Conservation (phyloP, 768 basidiomycete species). For the Suillus subalutaceus region DNA sequence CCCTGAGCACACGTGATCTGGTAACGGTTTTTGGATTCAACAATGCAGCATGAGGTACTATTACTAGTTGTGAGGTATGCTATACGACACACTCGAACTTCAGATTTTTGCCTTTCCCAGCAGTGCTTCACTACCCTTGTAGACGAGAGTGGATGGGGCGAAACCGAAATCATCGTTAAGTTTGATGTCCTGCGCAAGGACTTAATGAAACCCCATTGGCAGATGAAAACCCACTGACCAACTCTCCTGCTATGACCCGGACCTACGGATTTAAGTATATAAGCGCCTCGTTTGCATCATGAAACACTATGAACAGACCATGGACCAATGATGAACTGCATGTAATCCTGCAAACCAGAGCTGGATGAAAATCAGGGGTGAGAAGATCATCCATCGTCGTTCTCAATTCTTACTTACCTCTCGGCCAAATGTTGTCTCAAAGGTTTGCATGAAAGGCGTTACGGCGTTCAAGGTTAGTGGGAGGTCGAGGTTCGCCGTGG, state of each 20-base stretch:
- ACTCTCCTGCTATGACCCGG: slow-evolving; percentile 81
- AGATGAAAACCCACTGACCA: slow-evolving; percentile 48
- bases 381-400: background rate
- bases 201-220: slow-evolving; percentile 15
- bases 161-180: slow-evolving; percentile 81
- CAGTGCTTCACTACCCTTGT: slow-evolving; percentile 67
- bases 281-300: slow-evolving; percentile 5
- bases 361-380: slow-evolving; percentile 38
- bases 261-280: slow-evolving; percentile 48
- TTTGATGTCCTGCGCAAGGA: slow-evolving; percentile 53
- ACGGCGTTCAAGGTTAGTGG: slow-evolving; percentile 77
- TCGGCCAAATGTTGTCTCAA: slow-evolving; percentile 80
- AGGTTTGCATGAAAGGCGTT: slow-evolving; percentile 74
- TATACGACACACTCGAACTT: slow-evolving; percentile 10
- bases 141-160: slow-evolving; percentile 81
- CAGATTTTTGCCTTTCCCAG: slow-evolving; percentile 70
- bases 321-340: slow-evolving; percentile 91
- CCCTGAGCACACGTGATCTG: slow-evolving; percentile 1
- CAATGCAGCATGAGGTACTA: background rate
- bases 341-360: slow-evolving; percentile 87
- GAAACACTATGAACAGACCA: slow-evolving; percentile 51
- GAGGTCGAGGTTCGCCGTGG: slow-evolving; percentile 48
- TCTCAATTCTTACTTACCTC: slow-evolving; percentile 57
- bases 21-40: background rate
- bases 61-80: slow-evolving; percentile 1